Evolutionary conservation across 805 yeast species (phyloP).

Genomic region (Kluyveromyces aestuarii): DNA sequence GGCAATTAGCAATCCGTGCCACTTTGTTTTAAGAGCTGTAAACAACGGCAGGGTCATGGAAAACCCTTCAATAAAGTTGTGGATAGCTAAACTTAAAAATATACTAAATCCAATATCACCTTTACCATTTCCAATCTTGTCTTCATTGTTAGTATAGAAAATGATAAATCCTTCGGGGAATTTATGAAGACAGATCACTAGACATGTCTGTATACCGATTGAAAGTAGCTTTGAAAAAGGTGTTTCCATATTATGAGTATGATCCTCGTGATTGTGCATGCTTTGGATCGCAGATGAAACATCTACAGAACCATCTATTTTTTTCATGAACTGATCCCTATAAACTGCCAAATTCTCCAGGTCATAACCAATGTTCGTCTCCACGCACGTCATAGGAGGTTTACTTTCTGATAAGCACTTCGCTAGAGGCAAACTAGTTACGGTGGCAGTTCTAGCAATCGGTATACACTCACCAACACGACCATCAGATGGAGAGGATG

Average conservation of each 20-base stretch:
- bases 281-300: background rate
- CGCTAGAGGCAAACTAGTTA: background rate
- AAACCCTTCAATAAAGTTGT: constrained; percentile 90
- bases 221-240: constrained; percentile 72
- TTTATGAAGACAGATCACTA: constrained; percentile 83
- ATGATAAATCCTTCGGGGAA: constrained; percentile 93
- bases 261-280: constrained; percentile 29
- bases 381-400: constrained; percentile 19
- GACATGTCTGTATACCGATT: constrained; percentile 82
- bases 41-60: constrained; percentile 87
- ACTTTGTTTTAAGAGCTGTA: constrained; percentile 56
- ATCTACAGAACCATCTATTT: constrained; percentile 10
- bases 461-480: constrained; percentile 10
- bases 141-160: constrained; percentile 55
- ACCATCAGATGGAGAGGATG: background rate
- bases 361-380: constrained; percentile 29
- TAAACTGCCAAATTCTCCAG: constrained; percentile 27
- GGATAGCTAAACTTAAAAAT: constrained; percentile 76
- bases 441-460: constrained; percentile 5
- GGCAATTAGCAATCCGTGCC: constrained; percentile 55
- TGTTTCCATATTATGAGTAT: constrained; percentile 73
- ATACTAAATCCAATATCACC: constrained; percentile 63
- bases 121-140: constrained; percentile 26
- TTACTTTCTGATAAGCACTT: constrained; percentile 2
- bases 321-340: constrained; percentile 20